Percentiles rank a stretch among this genome's conserved stretches.
Evolutionary conservation across 2,329 filamentous ascomycete genomes (phyloP).

Genomic region (Fusarium anguioides): DNA sequence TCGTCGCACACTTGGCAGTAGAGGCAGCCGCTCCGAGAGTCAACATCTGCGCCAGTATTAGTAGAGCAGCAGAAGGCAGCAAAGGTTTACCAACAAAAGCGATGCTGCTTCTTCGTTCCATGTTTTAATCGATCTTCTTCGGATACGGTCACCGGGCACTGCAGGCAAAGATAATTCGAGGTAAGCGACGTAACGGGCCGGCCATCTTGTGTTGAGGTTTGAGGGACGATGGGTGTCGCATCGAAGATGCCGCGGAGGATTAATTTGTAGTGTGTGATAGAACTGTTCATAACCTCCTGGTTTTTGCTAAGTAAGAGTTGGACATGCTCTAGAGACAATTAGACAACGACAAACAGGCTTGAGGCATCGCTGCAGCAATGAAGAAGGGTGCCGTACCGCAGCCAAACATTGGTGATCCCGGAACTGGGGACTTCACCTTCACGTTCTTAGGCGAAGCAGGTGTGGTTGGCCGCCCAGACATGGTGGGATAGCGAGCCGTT

Average conservation of each 20-base stretch:
- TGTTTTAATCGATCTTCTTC: conserved; percentile 75
- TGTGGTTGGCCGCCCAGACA: conserved; percentile 61
- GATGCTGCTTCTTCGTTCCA: conserved; percentile 74
- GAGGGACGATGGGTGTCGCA: conserved; percentile 70
- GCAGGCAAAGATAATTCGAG: conserved; percentile 77
- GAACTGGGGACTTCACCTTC: conserved; percentile 68
- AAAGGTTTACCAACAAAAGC: conserved; percentile 71
- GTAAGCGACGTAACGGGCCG: conserved; percentile 70
- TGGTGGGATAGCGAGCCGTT: conserved; percentile 40
- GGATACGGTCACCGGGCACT: conserved; percentile 76
- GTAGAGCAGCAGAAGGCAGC: conserved; percentile 11
- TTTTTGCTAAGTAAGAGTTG: conserved; percentile 72
- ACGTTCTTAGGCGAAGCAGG: conserved; percentile 66
- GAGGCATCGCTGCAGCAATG: not conserved
- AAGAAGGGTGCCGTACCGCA: conserved; percentile 63
- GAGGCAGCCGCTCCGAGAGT: conserved; percentile 78
- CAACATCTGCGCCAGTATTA: conserved; percentile 69
- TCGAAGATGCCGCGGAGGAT: conserved; percentile 78
- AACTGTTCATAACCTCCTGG: conserved; percentile 73
- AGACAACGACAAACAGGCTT: conserved; percentile 37
- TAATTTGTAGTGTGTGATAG: conserved; percentile 77
- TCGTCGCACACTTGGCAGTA: conserved; percentile 87
- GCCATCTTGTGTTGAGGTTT: conserved; percentile 71
- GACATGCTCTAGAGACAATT: conserved; percentile 71
- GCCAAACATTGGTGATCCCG: conserved; percentile 70